phyloP scores from a whole-genome alignment of 345 rosid species.

The Sisymbrium irio region DNA sequence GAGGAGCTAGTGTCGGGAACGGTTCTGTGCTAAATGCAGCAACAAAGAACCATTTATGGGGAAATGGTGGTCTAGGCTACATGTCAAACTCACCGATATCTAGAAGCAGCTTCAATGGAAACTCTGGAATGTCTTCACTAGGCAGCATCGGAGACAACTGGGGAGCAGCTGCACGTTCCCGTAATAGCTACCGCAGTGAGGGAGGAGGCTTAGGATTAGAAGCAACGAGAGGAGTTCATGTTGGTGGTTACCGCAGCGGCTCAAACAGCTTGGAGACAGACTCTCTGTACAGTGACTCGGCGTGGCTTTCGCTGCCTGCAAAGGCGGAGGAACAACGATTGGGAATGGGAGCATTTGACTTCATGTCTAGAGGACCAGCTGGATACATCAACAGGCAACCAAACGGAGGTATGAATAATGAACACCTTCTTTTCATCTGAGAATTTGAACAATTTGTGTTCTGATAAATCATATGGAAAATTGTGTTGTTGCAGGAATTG shows the following conservation, averaged over 20 bases:
- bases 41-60: conserved; percentile 60
- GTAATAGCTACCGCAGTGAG: conserved; percentile 25
- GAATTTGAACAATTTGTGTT: neutral
- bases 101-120: conserved; percentile 47
- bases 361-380: conserved; percentile 40
- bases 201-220: conserved; percentile 38
- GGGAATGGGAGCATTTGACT: conserved; percentile 38
- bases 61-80: conserved; percentile 46
- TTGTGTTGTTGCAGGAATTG: conserved; percentile 30
- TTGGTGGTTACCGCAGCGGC: conserved; percentile 30
- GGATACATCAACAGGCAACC: conserved; percentile 36
- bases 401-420: conserved; percentile 31
- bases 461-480: conserved; percentile 10
- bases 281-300: conserved; percentile 35
- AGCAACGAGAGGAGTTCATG: conserved; percentile 29
- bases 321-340: conserved; percentile 32
- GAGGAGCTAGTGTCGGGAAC: conserved; percentile 44
- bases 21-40: conserved; percentile 47
- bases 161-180: conserved; percentile 41
- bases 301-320: conserved; percentile 31
- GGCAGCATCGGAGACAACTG: conserved; percentile 60
- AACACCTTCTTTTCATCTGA: neutral
- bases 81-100: conserved; percentile 48
- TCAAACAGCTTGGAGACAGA: conserved; percentile 30
- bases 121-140: conserved; percentile 48